phyloP scores from a whole-genome alignment of 768 basidiomycete genomes.

The Boletus rubropictus region DNA sequence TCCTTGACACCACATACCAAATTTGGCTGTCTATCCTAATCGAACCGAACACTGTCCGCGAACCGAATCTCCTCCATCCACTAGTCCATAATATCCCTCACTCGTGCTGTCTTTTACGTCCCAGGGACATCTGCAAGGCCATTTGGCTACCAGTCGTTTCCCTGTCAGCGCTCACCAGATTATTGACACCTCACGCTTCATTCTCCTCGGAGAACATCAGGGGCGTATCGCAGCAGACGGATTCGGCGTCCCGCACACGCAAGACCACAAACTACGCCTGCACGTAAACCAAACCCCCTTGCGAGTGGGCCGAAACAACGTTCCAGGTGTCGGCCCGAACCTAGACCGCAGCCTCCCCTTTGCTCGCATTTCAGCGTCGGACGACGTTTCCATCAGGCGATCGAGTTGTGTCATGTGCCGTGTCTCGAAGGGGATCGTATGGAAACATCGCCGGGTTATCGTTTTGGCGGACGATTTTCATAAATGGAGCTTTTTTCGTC shows the following conservation, averaged over 20 bases:
- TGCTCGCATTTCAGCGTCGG: too few species aligned
- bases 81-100: background rate
- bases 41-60: slow-evolving; percentile 8
- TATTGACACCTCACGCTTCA: background rate
- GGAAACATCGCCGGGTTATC: background rate
- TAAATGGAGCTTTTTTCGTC: background rate
- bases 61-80: background rate
- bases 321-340: too few species aligned
- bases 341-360: too few species aligned
- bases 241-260: background rate
- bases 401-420: too few species aligned
- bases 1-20: slow-evolving; percentile 15
- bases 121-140: background rate
- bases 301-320: background rate
- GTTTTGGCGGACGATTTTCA: background rate
- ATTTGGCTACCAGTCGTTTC: too few species aligned
- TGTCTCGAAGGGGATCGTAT: background rate
- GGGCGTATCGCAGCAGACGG: background rate
- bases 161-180: too few species aligned
- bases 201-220: background rate
- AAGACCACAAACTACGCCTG: background rate
- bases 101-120: background rate
- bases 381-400: too few species aligned
- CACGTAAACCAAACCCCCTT: background rate
- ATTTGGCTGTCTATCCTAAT: slow-evolving; percentile 13